These are phyloP conservation scores for Entoloma clypeatum DNA, from an alignment of 1,284 basidiomycete species.

Conservation along the genomic window DNA sequence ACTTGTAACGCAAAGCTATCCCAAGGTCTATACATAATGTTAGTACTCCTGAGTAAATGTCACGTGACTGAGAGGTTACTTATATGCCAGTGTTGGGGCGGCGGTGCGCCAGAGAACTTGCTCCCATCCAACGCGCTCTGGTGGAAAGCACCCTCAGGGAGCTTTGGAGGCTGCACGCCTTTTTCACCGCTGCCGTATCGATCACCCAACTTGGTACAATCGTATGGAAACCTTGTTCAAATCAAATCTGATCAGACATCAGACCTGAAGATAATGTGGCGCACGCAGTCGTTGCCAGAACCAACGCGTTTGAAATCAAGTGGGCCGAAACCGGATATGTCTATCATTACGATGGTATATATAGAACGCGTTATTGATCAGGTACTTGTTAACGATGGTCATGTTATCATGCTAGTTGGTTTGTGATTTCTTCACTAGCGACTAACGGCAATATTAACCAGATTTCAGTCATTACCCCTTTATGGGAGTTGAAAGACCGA, in stretches of 20 bases:
- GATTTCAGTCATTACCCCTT: constrained; percentile 12
- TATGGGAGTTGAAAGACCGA: constrained; percentile 10
- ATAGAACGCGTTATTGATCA: neutral
- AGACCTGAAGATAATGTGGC: constrained; percentile 11
- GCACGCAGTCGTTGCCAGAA: constrained; percentile 13
- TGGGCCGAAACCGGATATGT: constrained; percentile 20
- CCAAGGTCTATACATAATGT: too few relatives aligned
- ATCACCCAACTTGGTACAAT: neutral
- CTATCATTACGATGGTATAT: constrained; percentile 27
- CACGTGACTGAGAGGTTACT: constrained; percentile 2
- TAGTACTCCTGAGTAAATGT: constrained; percentile 4
- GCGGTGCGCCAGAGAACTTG: constrained; percentile 6
- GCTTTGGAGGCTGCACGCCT: constrained; percentile 12
- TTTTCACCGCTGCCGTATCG: too few relatives aligned
- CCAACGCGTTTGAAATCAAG: constrained; percentile 22
- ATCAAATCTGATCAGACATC: neutral
- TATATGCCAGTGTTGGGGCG: neutral
- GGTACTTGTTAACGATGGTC: neutral
- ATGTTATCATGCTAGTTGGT: neutral
- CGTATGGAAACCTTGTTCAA: neutral
- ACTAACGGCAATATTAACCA: neutral
- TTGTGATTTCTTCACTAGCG: neutral
- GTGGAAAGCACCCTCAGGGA: neutral
- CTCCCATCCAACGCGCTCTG: constrained; percentile 9
- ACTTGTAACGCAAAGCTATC: too few relatives aligned